phyloP scores from a whole-genome alignment of 495 filamentous ascomycete species.

The Penicillium malachiteum region DNA sequence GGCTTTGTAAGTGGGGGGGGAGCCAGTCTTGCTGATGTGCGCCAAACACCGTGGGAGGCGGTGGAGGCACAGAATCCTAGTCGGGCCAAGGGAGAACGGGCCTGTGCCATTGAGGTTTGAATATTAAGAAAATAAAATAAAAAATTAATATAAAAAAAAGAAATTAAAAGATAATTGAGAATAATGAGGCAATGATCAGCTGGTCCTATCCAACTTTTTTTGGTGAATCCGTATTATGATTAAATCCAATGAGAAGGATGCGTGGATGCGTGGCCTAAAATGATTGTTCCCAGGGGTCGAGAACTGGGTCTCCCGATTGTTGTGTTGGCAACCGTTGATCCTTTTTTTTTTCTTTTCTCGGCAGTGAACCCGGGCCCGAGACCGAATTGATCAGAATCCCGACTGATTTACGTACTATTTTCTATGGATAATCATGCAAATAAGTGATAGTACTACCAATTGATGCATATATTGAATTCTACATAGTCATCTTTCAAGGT shows the following conservation, averaged over 20 bases:
- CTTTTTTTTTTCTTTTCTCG: not conserved
- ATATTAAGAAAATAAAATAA: not conserved
- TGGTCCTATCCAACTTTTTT: too few relatives aligned
- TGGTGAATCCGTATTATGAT: too few relatives aligned
- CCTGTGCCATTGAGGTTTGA: constrained; percentile 26
- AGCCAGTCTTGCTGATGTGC: constrained; percentile 44
- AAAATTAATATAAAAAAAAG: not conserved
- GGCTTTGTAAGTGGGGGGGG: constrained; percentile 46
- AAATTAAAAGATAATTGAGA: not conserved
- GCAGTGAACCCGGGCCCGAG: not conserved
- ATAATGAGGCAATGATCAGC: constrained; percentile 1
- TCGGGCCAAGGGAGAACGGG: constrained; percentile 38
- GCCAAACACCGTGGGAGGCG: constrained; percentile 38
- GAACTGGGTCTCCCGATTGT: not conserved
- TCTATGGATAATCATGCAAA: not conserved
- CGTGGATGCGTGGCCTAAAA: constrained; percentile 1
- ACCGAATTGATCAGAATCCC: not conserved
- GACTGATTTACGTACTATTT: not conserved
- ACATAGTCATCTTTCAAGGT: too few relatives aligned
- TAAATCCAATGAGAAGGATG: too few relatives aligned
- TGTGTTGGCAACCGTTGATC: not conserved
- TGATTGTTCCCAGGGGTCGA: not conserved
- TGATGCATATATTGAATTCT: too few relatives aligned
- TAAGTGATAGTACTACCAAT: too few relatives aligned
- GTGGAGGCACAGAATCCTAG: constrained; percentile 36